A percentile compares a stretch with the other conserved stretches of the same genome.
phyloP scores from a whole-genome alignment of 768 basidiomycete genomes.

The Podaxis mareebaensis region DNA sequence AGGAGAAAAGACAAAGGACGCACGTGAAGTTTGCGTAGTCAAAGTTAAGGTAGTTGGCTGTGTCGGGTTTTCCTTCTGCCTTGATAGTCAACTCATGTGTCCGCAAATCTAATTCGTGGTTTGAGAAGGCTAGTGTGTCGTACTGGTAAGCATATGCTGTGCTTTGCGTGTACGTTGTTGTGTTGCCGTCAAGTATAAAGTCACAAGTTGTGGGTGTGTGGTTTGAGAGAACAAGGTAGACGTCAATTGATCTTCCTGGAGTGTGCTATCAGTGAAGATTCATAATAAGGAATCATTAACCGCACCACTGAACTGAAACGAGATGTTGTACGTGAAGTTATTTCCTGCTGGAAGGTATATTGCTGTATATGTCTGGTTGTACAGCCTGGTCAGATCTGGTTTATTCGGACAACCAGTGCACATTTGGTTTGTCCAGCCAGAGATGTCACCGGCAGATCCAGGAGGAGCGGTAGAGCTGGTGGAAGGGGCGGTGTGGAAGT shows the following conservation, averaged over 20 bases:
- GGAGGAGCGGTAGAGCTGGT: background rate
- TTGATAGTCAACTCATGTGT: conserved; percentile 14
- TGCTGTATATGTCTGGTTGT: conserved; percentile 31
- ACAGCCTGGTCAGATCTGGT: conserved; percentile 24
- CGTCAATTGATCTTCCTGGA: conserved; percentile 36
- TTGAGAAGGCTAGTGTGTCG: conserved; percentile 24
- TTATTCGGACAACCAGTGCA: conserved; percentile 26
- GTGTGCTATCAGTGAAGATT: background rate
- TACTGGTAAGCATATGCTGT: conserved; percentile 19
- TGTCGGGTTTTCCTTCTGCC: background rate
- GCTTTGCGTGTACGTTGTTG: background rate
- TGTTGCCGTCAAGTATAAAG: conserved; percentile 23
- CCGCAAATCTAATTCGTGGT: conserved; percentile 10
- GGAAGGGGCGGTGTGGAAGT: background rate
- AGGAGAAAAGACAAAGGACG: background rate
- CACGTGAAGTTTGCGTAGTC: conserved; percentile 20
- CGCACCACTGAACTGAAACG: conserved; percentile 7
- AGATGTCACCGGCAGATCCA: background rate
- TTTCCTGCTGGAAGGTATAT: conserved; percentile 5
- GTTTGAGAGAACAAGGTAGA: conserved; percentile 41
- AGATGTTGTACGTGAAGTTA: background rate
- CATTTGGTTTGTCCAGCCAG: conserved; percentile 26
- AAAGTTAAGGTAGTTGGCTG: conserved; percentile 18
- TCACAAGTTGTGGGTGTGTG: conserved; percentile 24
- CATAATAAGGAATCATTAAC: background rate